Evolutionary conservation across 2,329 filamentous ascomycete genomes (phyloP).

Genomic region (Dryadomyces sulphureus): DNA sequence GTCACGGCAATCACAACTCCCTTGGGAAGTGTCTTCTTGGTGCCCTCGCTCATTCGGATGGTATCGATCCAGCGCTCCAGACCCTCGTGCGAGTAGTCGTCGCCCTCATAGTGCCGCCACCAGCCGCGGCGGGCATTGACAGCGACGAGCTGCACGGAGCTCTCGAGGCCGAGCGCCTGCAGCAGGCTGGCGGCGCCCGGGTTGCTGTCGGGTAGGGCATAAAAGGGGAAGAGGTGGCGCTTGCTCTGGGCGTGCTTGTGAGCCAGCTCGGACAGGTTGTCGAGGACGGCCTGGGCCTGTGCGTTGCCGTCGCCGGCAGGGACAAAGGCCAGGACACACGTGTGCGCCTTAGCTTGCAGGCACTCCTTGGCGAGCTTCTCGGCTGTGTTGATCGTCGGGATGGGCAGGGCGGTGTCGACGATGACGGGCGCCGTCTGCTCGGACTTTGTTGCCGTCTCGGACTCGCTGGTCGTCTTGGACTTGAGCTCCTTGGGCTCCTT

Average conservation of each 20-base stretch:
- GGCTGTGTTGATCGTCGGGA: conserved; percentile 49
- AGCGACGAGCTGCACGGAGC: conserved; percentile 58
- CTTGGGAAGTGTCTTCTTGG: conserved; percentile 60
- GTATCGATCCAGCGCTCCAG: conserved; percentile 80
- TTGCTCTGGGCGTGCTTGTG: conserved; percentile 56
- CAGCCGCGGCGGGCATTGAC: conserved; percentile 75
- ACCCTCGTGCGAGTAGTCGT: conserved; percentile 37
- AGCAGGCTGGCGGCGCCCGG: conserved; percentile 39
- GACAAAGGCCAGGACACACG: conserved; percentile 67
- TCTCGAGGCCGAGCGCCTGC: conserved; percentile 43
- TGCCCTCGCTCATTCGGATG: conserved; percentile 78
- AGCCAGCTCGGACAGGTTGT: conserved; percentile 55
- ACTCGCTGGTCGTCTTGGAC: conserved; percentile 9
- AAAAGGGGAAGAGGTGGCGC: conserved; percentile 69
- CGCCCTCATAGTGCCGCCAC: conserved; percentile 60
- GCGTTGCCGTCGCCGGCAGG: conserved; percentile 30
- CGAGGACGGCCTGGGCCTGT: conserved; percentile 34
- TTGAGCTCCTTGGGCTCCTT: conserved; percentile 26
- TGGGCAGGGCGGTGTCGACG: conserved; percentile 42
- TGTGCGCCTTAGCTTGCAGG: conserved; percentile 59
- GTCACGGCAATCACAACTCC: conserved; percentile 32
- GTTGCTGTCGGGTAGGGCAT: conserved; percentile 49
- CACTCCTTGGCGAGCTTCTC: conserved; percentile 56
- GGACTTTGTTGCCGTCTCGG: conserved; percentile 6
- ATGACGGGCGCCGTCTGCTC: conserved; percentile 27